Base-by-base conservation (phyloP, 2,329 filamentous ascomycete genomes). In the Colletotrichum costaricense region DNA sequence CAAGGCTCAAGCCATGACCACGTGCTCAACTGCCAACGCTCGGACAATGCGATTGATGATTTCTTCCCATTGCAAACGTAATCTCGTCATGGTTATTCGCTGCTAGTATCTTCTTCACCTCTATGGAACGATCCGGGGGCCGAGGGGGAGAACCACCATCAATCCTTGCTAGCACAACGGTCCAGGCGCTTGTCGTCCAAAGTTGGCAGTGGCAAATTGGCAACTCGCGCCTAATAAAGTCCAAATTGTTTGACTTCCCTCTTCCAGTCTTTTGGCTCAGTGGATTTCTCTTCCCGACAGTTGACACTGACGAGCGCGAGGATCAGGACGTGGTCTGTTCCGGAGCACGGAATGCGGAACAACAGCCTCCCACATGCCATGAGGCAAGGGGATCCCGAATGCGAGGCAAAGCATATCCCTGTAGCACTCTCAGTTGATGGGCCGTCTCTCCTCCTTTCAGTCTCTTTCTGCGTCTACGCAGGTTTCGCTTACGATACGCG, bases 341-440 rank as follows among this genome's bases (percentile, higher is more conserved):
- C 56, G 56, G 38, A 22, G 22, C 71, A 56, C 16, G n/a, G 35
- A 38, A 30, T 22, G 19, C 71, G 71, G 67, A 57, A 62, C 55
- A 60, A 60, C 55, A 38, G 35, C 49, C 67, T 64, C 67, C 56
- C 70, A 62, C 60, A 30, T 26, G 26, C 67, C 67, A 56, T 46
- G 7, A 42, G 14, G 22, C 26, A 62, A 35, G 62, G 60, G 70
- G 55, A 8, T 62, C 26, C 56, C 71, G 71, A 64, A 22, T 26
- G 56, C 59, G 46, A 55, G 22, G 46, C 3, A 69, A 56, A 24
- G 49, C 42, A 6, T 12, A 59, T 60, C 69, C 65, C 42, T 59
- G 69, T 24, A 35, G 1, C 11, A 22, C 19, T 24, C 35, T 42
- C 28, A 52, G 66, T 49, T 22, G 63, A 46, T 7, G 49, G 35